These are phyloP conservation scores for Umbilicaria muhlenbergii DNA, from an alignment of 495 filamentous ascomycete genomes.

Conservation along the genomic window DNA sequence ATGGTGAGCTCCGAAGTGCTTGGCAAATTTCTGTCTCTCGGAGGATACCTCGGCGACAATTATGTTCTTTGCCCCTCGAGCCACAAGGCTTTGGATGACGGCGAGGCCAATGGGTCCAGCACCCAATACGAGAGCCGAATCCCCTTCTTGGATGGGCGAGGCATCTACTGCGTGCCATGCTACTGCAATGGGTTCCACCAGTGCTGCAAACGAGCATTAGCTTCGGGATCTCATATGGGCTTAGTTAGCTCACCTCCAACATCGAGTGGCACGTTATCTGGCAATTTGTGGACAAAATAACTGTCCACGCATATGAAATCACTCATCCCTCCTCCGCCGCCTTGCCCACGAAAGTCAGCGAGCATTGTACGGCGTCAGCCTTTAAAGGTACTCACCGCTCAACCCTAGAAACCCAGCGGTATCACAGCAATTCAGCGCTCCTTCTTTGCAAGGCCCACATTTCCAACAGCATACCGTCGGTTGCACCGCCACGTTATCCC, in stretches of 20 bases:
- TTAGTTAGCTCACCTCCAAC: constrained; percentile 13
- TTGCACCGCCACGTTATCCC: constrained; percentile 28
- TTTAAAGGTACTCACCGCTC: constrained; percentile 29
- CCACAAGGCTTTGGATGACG: constrained; percentile 28
- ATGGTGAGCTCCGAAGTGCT: constrained; percentile 25
- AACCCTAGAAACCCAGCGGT: constrained; percentile 33
- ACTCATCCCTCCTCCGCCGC: not conserved
- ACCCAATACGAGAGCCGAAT: constrained; percentile 26
- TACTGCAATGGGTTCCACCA: constrained; percentile 32
- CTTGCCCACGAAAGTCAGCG: no score
- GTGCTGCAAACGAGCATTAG: constrained; percentile 10
- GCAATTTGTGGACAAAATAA: constrained; percentile 18
- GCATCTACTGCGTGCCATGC: constrained; percentile 34
- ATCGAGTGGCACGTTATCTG: constrained; percentile 28
- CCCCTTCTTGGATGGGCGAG: constrained; percentile 21
- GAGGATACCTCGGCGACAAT: constrained; percentile 29
- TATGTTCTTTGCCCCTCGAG: constrained; percentile 22
- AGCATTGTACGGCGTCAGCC: constrained; percentile 14
- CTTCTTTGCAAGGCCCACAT: constrained; percentile 26
- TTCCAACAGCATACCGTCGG: constrained; percentile 33
- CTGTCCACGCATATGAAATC: not conserved
- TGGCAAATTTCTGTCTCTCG: constrained; percentile 23
- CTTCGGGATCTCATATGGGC: no score
- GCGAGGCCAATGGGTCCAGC: constrained; percentile 36
- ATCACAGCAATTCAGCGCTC: constrained; percentile 31